A percentile compares a stretch with the other conserved stretches of the same genome.
Evolutionary conservation across 495 filamentous ascomycete genomes (phyloP).

Genomic region (Diplogelasinospora grovesii): DNA sequence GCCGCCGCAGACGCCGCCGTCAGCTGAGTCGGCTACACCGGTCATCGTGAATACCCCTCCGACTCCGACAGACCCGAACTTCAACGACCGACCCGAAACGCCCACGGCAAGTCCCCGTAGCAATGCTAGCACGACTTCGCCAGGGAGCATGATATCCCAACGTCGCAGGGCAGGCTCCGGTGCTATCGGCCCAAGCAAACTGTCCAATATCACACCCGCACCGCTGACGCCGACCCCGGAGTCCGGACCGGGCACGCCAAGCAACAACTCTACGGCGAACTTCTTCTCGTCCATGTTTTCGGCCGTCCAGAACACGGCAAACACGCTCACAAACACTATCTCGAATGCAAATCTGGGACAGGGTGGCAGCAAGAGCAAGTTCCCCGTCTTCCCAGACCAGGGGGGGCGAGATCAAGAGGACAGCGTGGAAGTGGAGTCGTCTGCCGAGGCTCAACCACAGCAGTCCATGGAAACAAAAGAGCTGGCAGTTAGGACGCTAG

Average conservation of each 20-base stretch:
- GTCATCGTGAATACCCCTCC: conserved; percentile 53
- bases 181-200: conserved; percentile 73
- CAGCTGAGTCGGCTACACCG: conserved; percentile 32
- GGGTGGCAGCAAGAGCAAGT: conserved; percentile 33
- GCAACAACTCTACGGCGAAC: conserved; percentile 41
- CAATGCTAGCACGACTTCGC: conserved; percentile 29
- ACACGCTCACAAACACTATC: conserved; percentile 72
- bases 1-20: conserved; percentile 39
- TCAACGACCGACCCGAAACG: conserved; percentile 14
- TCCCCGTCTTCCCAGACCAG: conserved; percentile 26
- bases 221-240: conserved; percentile 66
- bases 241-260: conserved; percentile 34
- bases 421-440: conserved; percentile 41
- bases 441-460: conserved; percentile 26
- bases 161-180: conserved; percentile 54
- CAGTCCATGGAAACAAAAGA: conserved; percentile 52
- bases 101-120: conserved; percentile 26
- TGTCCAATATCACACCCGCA: conserved; percentile 71
- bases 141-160: conserved; percentile 69
- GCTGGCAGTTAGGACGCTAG: conserved; percentile 81
- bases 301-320: conserved; percentile 91
- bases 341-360: conserved; percentile 48
- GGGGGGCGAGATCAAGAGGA: conserved; percentile 29
- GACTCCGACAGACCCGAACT: conserved; percentile 41
- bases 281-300: conserved; percentile 95